phyloP scores from a whole-genome alignment of 768 basidiomycete species.

The Tylopilus rubrobrunneus region DNA sequence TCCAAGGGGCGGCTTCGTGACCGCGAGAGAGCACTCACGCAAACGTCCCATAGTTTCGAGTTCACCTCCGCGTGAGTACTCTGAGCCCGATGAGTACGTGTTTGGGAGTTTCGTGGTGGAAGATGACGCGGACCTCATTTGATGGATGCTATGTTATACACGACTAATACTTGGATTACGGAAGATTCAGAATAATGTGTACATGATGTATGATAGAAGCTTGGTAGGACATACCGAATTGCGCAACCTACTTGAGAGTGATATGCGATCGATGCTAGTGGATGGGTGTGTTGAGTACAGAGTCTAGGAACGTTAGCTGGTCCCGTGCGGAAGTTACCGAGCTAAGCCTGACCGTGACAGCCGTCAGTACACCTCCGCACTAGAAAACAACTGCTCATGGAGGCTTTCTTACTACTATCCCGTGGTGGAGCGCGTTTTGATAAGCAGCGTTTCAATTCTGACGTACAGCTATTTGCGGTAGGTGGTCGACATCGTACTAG shows the following conservation, averaged over 20 bases:
- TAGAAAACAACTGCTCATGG: too few species aligned
- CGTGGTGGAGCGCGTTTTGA: conserved; percentile 82
- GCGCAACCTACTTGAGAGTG: too few species aligned
- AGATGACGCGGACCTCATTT: conserved; percentile 66
- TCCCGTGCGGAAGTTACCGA: too few species aligned
- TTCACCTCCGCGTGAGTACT: conserved; percentile 54
- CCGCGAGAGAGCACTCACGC: conserved; percentile 31
- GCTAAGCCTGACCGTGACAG: too few species aligned
- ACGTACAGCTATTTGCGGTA: conserved; percentile 64
- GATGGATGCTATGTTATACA: conserved; percentile 8
- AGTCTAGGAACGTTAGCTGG: too few species aligned
- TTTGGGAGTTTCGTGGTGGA: conserved; percentile 78
- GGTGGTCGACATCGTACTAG: conserved; percentile 9
- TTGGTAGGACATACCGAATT: too few species aligned
- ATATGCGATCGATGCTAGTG: too few species aligned
- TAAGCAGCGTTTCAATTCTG: conserved; percentile 52
- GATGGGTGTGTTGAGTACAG: too few species aligned
- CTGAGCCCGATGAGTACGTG: conserved; percentile 55
- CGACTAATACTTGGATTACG: neutral
- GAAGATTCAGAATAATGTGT: neutral
- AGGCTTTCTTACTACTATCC: conserved; percentile 44
- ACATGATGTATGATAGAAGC: too few species aligned
- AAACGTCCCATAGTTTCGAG: conserved; percentile 44
- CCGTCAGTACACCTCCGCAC: too few species aligned
- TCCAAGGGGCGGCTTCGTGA: conserved; percentile 39